Evolutionary conservation across 2,329 filamentous ascomycete species (phyloP), one percentile per base, ranked within the genome.

Genomic region (Cladobotryum protrusum): DNA sequence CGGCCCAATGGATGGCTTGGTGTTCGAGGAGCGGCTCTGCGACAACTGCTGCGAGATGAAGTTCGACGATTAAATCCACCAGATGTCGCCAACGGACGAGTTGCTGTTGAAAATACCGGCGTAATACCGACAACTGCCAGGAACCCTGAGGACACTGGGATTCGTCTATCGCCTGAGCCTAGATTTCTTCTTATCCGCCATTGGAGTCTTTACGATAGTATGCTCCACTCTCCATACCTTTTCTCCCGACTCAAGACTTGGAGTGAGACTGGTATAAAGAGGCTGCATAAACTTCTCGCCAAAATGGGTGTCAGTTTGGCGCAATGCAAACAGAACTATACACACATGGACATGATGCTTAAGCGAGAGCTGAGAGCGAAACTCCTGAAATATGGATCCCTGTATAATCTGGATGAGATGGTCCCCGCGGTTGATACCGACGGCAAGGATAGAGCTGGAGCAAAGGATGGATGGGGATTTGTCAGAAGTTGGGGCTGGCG

Each of bases 401-500:
- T 95, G 53, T 99, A 97, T 67, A 93, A 95, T 24, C 78, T 99
- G 1, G 91, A 97, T 56, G 93, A 92, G 46, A 83, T 99, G 61
- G 90, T 99, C 0, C 92, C 92, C 1, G 82, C 85, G 4, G 79
- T 85, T 11, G 84, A 86, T 52, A 83, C 85, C 5, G 85, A 87
- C 56, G 83, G 82, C 4, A 79, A 79, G 58, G 82, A 86, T 56
- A 80, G 82, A 47, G 84, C 77, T 15, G 83, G 85, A 18, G 81
- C 83, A 43, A 92, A 92, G 63, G 90, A 96, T 65, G 91, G 90
- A 11, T 97, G 92, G 92, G 92, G 93, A 0, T 99, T 97, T 63
- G 92, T 97, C 15, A 81, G 91, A 52, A 95, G 89, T 64, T 99
- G 93, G 93, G 93, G 93, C 11, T 99, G 91, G 91, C 87, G 91